Conservation (phyloP, 306 rosid species). For the Arachis stenosperma region DNA sequence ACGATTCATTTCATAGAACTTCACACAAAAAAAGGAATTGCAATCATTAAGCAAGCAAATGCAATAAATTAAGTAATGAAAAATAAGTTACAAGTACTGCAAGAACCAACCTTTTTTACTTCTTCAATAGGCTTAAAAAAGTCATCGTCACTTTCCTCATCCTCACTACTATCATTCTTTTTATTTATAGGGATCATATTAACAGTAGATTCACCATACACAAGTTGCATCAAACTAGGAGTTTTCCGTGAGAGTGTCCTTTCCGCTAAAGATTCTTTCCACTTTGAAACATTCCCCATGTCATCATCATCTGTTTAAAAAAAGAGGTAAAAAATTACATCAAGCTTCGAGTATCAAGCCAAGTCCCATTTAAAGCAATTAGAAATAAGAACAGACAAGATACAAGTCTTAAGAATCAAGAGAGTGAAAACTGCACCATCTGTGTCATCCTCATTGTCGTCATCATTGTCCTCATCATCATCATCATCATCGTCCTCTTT, state of each 20-base stretch:
- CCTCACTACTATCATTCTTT: constrained; percentile 55
- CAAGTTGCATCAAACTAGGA: constrained; percentile 81
- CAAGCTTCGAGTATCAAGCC: background rate
- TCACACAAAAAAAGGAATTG: background rate
- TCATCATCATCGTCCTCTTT: constrained; percentile 52
- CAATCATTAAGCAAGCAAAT: constrained; percentile 2
- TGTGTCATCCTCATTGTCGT: constrained; percentile 49
- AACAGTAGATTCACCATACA: constrained; percentile 69
- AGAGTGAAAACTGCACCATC: constrained; percentile 49
- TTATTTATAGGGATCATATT: constrained; percentile 39
- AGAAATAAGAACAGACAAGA: constrained; percentile 30
- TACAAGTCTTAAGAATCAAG: constrained; percentile 27
- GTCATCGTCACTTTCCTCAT: constrained; percentile 72
- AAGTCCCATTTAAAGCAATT: constrained; percentile 6
- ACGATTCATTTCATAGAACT: background rate
- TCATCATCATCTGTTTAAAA: constrained; percentile 49
- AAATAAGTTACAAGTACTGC: constrained; percentile 14
- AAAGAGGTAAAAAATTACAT: constrained; percentile 36
- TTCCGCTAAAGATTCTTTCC: constrained; percentile 78
- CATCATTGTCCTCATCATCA: constrained; percentile 45
- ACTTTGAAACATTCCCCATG: constrained; percentile 78
- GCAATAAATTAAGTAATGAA: background rate
- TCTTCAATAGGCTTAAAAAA: constrained; percentile 83
- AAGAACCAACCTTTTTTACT: constrained; percentile 65
- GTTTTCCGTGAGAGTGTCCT: constrained; percentile 58